Evolutionary conservation across 2,329 filamentous ascomycete genomes (phyloP), one percentile per base, ranked within the genome.

Genomic region (Stromatinia cepivora): DNA sequence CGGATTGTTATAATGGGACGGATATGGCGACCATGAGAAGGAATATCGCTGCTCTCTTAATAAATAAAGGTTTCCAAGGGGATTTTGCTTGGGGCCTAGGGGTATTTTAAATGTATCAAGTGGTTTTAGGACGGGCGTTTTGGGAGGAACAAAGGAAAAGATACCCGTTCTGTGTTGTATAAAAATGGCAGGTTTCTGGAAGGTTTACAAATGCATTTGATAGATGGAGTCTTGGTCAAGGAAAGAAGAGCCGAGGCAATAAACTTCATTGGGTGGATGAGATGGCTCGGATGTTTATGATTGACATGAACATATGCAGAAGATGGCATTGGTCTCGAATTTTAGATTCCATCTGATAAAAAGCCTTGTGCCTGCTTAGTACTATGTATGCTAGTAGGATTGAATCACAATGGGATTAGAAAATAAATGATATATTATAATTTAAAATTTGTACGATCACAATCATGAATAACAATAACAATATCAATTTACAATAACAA

Each of bases 1-100:
- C 78, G 1, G 74, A 74, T 11, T 80, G 81, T 39, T 88, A 90
- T 70, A 74, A 78, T 1, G 79, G 84, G 48, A 72, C 77, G 0
- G 85, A 90, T 67, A 86, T 92, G 83, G 81, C 82, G 2, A 78
- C 83, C 63, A 88, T 90, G 73, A 83, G 89, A 34, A 82, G 84
- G 66, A 82, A 87, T 57, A 85, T 93, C 56, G 90, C 89, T 0
- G 86, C 85, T 1, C 84, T 90, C 69, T 79, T 93, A 13, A 76
- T 93, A 48, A 90, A 91, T 66, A 84, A 85, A n/a, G 89, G 89
- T 0, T 91, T 91, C 75, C 82, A 76, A 2, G 87, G 84, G 5
- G 86, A 89, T 1, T 90, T 90, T 70, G 73, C 70, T 50, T 78
- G 76, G 77, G 72, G 70, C 28, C 59, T 52, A 42, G 70, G 65